These are phyloP conservation scores for Zygosaccharomyces sapae DNA, from an alignment of 1,139 yeast genomes.

Conservation along the genomic window DNA sequence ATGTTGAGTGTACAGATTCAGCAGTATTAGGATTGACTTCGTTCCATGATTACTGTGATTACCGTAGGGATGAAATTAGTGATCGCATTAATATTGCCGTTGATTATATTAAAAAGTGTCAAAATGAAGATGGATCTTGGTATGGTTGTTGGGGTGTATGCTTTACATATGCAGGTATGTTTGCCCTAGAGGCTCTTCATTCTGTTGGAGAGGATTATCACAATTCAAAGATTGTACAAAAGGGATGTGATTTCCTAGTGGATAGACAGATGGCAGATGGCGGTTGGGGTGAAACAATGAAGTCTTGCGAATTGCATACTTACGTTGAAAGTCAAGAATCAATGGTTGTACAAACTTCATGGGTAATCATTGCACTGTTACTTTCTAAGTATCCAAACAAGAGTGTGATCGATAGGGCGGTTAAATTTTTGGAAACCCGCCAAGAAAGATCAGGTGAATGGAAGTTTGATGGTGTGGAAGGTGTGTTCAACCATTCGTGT, in stretches of 20 bases:
- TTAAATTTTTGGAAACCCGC: conserved; percentile 57
- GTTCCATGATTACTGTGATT: conserved; percentile 62
- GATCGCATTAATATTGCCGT: conserved; percentile 70
- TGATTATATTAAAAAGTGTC: conserved; percentile 62
- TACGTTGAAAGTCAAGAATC: conserved; percentile 66
- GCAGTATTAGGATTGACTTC: conserved; percentile 83
- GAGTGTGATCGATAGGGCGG: conserved; percentile 58
- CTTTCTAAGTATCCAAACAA: conserved; percentile 76
- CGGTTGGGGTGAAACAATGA: conserved; percentile 95
- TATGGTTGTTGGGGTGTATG: conserved; percentile 99
- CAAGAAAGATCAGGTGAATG: conserved; percentile 81
- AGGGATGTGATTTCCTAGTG: conserved; percentile 82
- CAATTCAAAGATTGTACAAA: conserved; percentile 57
- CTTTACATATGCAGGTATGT: conserved; percentile 94
- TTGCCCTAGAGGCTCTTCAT: conserved; percentile 87
- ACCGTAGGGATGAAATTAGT: conserved; percentile 61
- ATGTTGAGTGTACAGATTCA: conserved; percentile 97
- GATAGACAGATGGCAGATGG: conserved; percentile 80
- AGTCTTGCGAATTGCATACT: conserved; percentile 67
- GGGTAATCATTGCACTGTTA: conserved; percentile 83
- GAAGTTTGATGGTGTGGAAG: conserved; percentile 82
- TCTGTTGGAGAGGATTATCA: conserved; percentile 62
- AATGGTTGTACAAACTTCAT: conserved; percentile 83
- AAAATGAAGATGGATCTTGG: conserved; percentile 87
- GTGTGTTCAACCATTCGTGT: conserved; percentile 91